phyloP scores from a whole-genome alignment of 1,284 basidiomycete species.

The Sporisorium exsertum region DNA sequence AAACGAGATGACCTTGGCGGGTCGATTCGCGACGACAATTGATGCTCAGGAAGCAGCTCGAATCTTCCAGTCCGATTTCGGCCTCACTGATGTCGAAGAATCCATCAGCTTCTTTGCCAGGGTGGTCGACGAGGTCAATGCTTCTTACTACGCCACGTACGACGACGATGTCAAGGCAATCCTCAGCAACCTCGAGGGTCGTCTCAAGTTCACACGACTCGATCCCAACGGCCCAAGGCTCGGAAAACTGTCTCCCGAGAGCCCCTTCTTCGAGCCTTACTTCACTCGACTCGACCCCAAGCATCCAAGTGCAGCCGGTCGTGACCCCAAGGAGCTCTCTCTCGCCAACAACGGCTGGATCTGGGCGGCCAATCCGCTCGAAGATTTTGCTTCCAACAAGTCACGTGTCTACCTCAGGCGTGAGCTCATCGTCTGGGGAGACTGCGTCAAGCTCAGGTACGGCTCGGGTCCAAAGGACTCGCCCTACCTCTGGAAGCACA shows the following conservation, averaged over 20 bases:
- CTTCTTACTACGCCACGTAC: slow-evolving; percentile 47
- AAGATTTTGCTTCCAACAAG: slow-evolving; percentile 91
- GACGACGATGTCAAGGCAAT: slow-evolving; percentile 63
- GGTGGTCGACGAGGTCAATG: slow-evolving; percentile 57
- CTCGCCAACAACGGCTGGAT: slow-evolving; percentile 98
- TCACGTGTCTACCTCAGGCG: slow-evolving; percentile 96
- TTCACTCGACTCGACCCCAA: slow-evolving; percentile 63
- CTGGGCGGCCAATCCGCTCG: slow-evolving; percentile 93
- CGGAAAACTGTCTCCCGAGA: slow-evolving; percentile 49
- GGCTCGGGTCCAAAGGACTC: slow-evolving; percentile 75
- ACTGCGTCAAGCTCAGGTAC: slow-evolving; percentile 97
- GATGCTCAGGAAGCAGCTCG: slow-evolving; percentile 37
- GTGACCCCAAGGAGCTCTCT: slow-evolving; percentile 79
- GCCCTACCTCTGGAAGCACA: slow-evolving; percentile 94
- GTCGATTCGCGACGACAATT: slow-evolving; percentile 54
- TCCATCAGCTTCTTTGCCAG: slow-evolving; percentile 39
- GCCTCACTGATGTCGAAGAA: slow-evolving; percentile 28
- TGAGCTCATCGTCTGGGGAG: slow-evolving; percentile 96
- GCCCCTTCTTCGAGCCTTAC: slow-evolving; percentile 62
- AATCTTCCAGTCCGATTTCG: slow-evolving; percentile 36
- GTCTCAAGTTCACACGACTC: slow-evolving; percentile 58
- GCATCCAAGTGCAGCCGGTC: slow-evolving; percentile 58
- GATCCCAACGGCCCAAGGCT: slow-evolving; percentile 59
- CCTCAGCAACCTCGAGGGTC: slow-evolving; percentile 54
- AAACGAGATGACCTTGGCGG: slow-evolving; percentile 51